A percentile compares a stretch with the other conserved stretches of the same genome.
Evolutionary conservation across 2,329 filamentous ascomycete genomes (phyloP).

Genomic region (Dendryphion nanum): DNA sequence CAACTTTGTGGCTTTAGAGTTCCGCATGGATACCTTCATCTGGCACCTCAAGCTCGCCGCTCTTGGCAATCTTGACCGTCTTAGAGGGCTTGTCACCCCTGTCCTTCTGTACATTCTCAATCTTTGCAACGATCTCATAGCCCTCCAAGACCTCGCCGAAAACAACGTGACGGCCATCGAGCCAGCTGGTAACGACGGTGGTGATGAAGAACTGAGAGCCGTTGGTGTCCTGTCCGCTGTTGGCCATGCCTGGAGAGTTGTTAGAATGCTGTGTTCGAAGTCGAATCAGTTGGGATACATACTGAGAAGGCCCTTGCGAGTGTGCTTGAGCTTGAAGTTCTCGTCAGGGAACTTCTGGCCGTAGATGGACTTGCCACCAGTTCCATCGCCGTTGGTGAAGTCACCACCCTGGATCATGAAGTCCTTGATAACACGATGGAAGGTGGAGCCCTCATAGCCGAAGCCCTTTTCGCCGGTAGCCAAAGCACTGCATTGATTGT

Average conservation of each 20-base stretch:
- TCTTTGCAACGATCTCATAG: slow-evolving; percentile 75
- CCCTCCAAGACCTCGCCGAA: slow-evolving; percentile 88
- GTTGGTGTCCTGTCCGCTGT: slow-evolving; percentile 81
- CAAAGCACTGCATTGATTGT: slow-evolving; percentile 57
- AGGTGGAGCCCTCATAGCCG: slow-evolving; percentile 76
- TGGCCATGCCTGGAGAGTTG: slow-evolving; percentile 65
- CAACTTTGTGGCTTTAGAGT: slow-evolving; percentile 61
- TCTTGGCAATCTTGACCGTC: slow-evolving; percentile 75
- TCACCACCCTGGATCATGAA: slow-evolving; percentile 94
- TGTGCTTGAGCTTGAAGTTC: slow-evolving; percentile 95
- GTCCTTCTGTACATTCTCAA: slow-evolving; percentile 68
- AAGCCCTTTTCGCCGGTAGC: slow-evolving; percentile 84
- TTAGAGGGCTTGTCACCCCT: slow-evolving; percentile 67
- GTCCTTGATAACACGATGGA: slow-evolving; percentile 87
- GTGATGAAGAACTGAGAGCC: slow-evolving; percentile 92
- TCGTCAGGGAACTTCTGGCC: slow-evolving; percentile 81
- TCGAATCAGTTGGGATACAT: no score
- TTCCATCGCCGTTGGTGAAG: slow-evolving; percentile 79
- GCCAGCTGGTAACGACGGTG: slow-evolving; percentile 76
- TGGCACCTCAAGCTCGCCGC: slow-evolving; percentile 78
- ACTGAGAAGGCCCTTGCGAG: slow-evolving; percentile 76
- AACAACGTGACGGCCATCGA: slow-evolving; percentile 81
- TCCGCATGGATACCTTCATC: slow-evolving; percentile 92
- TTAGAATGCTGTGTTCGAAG: not conserved
- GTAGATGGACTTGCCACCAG: slow-evolving; percentile 86